Evolutionary conservation across 169 alveolate species (phyloP).

Genomic region (Toxoplasma gondii): DNA sequence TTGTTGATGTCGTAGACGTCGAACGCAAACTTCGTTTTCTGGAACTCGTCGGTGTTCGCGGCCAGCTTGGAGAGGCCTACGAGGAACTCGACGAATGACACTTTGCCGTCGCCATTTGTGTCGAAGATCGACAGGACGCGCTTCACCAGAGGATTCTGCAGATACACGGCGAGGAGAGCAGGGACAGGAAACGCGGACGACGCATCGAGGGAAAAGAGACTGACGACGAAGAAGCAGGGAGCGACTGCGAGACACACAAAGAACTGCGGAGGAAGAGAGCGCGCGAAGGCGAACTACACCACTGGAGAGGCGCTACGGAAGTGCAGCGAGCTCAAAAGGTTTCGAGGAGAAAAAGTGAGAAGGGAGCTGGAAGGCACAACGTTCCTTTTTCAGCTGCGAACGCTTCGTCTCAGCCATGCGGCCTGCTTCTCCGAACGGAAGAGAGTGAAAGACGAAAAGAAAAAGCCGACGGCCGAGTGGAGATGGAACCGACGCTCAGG

Average conservation of each 20-base stretch:
- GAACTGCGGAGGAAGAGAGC: neutral
- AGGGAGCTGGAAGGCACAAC: too few relatives aligned
- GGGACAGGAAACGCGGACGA: neutral
- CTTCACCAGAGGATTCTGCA: slow-evolving; percentile 94
- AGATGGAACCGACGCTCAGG: too few relatives aligned
- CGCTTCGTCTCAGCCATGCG: too few relatives aligned
- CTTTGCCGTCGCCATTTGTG: slow-evolving; percentile 94
- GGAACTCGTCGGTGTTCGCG: slow-evolving; percentile 91
- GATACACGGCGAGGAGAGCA: neutral
- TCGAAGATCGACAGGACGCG: slow-evolving; percentile 95
- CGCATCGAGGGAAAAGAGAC: slow-evolving; percentile 1
- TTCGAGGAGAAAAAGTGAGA: too few relatives aligned
- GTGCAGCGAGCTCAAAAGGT: neutral
- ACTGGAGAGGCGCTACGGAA: neutral
- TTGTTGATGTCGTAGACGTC: slow-evolving; percentile 95
- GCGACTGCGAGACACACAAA: neutral
- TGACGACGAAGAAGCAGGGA: neutral
- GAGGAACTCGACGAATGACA: slow-evolving; percentile 96
- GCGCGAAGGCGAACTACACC: too few relatives aligned
- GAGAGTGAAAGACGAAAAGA: too few relatives aligned
- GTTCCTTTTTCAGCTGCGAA: too few relatives aligned
- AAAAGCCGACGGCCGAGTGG: too few relatives aligned
- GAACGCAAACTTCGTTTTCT: slow-evolving; percentile 95
- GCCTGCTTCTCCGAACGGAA: too few relatives aligned
- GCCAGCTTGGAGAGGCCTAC: slow-evolving; percentile 93